Conservation (phyloP, 768 basidiomycete species). For the Russula sp. region DNA sequence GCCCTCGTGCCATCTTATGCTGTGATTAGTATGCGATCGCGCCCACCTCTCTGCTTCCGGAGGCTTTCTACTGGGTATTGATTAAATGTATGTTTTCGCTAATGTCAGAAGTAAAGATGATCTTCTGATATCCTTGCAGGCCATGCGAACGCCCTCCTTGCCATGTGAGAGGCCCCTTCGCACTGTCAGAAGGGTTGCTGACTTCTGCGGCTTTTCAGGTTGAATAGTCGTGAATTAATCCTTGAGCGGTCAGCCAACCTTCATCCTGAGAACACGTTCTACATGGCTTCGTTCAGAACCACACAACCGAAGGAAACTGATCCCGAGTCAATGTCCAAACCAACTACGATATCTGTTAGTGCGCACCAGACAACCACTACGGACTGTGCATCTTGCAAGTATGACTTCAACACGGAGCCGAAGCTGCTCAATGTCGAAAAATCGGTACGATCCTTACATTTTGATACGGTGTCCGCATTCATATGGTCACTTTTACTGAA, state of each 20-base stretch:
- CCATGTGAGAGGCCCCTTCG: slow-evolving; percentile 35
- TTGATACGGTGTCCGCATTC: neutral
- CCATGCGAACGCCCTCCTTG: slow-evolving; percentile 47
- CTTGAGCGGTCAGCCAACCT: neutral
- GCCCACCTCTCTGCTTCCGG: slow-evolving; percentile 44
- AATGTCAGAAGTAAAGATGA: neutral
- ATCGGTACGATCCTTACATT: neutral
- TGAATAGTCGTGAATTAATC: slow-evolving; percentile 10
- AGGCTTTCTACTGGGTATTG: slow-evolving; percentile 46
- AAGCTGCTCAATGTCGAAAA: neutral
- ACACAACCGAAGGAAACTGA: neutral
- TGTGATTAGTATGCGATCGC: slow-evolving; percentile 26
- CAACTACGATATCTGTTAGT: neutral
- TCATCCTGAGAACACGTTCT: neutral
- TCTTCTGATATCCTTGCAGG: slow-evolving; percentile 29
- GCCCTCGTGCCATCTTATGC: neutral
- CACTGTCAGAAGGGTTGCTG: neutral
- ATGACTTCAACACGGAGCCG: neutral
- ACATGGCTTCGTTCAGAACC: neutral
- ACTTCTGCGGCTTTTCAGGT: neutral
- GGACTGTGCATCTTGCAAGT: neutral
- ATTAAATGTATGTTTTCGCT: slow-evolving; percentile 42
- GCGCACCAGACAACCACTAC: neutral
- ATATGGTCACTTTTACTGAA: neutral
- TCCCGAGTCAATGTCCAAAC: neutral